Percentiles rank a stretch among this genome's conserved stretches.
Evolutionary conservation across 2,329 filamentous ascomycete species (phyloP).

Genomic region (Diatrype stigma): DNA sequence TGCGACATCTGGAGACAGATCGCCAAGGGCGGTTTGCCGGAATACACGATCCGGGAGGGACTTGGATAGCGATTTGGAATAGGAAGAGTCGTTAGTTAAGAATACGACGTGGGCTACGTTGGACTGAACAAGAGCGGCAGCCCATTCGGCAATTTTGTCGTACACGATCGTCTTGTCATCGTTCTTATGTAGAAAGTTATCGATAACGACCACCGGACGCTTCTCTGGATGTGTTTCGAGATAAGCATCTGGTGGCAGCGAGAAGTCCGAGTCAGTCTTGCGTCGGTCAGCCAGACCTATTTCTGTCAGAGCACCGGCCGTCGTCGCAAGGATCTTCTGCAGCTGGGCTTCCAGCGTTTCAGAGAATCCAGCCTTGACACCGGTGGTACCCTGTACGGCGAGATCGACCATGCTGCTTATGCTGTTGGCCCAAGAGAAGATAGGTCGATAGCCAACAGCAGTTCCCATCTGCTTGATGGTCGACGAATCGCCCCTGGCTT

Average conservation of each 20-base stretch:
- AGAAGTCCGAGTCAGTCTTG: constrained; percentile 69
- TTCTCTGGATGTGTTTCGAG: constrained; percentile 84
- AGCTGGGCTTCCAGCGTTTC: constrained; percentile 88
- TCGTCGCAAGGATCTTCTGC: constrained; percentile 83
- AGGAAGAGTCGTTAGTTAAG: constrained; percentile 83
- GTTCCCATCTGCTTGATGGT: constrained; percentile 78
- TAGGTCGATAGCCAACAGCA: constrained; percentile 83
- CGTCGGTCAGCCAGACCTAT: constrained; percentile 67
- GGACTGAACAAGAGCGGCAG: constrained; percentile 75
- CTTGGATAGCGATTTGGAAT: constrained; percentile 80
- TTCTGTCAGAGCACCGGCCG: constrained; percentile 71
- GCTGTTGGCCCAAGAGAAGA: constrained; percentile 96
- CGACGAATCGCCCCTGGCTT: constrained; percentile 80
- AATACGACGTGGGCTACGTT: constrained; percentile 95
- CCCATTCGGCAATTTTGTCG: constrained; percentile 84
- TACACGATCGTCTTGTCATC: constrained; percentile 64
- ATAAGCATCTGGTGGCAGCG: constrained; percentile 77
- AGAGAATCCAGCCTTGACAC: constrained; percentile 89
- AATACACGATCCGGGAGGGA: constrained; percentile 89
- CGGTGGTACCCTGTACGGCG: constrained; percentile 88
- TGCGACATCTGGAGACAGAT: constrained; percentile 80
- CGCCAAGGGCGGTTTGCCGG: constrained; percentile 77
- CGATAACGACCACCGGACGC: constrained; percentile 79
- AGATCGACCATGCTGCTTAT: constrained; percentile 89
- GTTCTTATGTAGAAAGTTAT: constrained; percentile 84